Conservation (phyloP, 2,329 filamentous ascomycete genomes). For the Fusarium secorum region DNA sequence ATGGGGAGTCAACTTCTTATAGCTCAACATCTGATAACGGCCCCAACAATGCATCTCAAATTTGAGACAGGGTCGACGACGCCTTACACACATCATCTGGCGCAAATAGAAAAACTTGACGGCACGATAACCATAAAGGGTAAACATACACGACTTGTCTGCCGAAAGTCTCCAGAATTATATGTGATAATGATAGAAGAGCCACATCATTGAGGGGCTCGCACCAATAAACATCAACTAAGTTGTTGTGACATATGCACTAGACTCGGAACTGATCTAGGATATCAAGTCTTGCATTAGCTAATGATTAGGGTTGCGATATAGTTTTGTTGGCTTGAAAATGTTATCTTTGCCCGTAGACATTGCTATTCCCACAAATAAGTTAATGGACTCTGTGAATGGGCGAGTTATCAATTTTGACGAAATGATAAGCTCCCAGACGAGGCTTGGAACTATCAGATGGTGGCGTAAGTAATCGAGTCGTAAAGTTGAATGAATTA, state of each 20-base stretch:
- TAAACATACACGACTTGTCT: not conserved
- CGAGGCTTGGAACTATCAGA: not conserved
- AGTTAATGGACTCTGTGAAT: not conserved
- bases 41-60: not conserved
- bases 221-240: slow-evolving; percentile 14
- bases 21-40: not conserved
- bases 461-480: not conserved
- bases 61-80: not conserved
- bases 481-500: not conserved
- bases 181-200: not conserved
- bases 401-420: not conserved
- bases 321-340: not conserved
- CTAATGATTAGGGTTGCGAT: not conserved
- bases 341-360: not conserved
- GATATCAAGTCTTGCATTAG: slow-evolving; percentile 11
- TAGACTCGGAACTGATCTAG: slow-evolving; percentile 1
- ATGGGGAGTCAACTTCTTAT: not conserved
- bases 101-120: not conserved
- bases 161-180: not conserved
- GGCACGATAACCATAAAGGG: not conserved
- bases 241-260: not conserved
- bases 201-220: slow-evolving; percentile 3
- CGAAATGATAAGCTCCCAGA: not conserved
- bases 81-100: not conserved
- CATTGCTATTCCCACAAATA: not conserved